Evolutionary conservation across 768 basidiomycete species (phyloP).

Genomic region (Phanerochaete carnosa): DNA sequence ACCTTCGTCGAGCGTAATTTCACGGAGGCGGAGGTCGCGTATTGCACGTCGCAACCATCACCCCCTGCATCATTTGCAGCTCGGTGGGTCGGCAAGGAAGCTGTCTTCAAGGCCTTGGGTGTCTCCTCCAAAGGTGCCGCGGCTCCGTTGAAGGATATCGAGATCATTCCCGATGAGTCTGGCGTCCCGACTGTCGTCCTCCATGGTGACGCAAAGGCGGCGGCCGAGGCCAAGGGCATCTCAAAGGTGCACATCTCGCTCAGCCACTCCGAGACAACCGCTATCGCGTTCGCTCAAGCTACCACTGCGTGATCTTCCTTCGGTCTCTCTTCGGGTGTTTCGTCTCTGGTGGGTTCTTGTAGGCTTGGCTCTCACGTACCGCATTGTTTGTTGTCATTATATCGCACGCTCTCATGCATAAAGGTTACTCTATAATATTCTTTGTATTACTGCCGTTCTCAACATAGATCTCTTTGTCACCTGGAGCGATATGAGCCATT

Average conservation of each 20-base stretch:
- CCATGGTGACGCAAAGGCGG: constrained; percentile 74
- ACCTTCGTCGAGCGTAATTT: constrained; percentile 92
- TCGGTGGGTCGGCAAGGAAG: constrained; percentile 97
- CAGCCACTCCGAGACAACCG: constrained; percentile 91
- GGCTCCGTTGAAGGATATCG: constrained; percentile 96
- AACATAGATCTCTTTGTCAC: constrained; percentile 9
- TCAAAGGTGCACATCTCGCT: constrained; percentile 76
- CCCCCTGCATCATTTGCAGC: constrained; percentile 90
- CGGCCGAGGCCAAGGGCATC: constrained; percentile 73
- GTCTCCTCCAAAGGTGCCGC: constrained; percentile 88
- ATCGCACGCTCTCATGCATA: background rate
- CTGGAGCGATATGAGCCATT: background rate
- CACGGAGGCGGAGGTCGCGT: constrained; percentile 81
- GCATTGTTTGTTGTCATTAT: constrained; percentile 4
- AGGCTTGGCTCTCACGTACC: constrained; percentile 3
- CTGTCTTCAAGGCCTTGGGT: constrained; percentile 93
- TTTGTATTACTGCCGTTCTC: constrained; percentile 3
- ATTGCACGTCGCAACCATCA: constrained; percentile 86
- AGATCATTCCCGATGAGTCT: constrained; percentile 77
- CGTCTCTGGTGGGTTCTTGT: background rate
- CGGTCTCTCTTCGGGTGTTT: background rate
- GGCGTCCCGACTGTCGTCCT: constrained; percentile 78
- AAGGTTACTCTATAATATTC: background rate
- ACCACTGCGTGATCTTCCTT: constrained; percentile 26
- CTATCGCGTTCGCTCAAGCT: constrained; percentile 87